Conservation (phyloP, 2,329 filamentous ascomycete genomes). For the Aspergillus transmontanensis region DNA sequence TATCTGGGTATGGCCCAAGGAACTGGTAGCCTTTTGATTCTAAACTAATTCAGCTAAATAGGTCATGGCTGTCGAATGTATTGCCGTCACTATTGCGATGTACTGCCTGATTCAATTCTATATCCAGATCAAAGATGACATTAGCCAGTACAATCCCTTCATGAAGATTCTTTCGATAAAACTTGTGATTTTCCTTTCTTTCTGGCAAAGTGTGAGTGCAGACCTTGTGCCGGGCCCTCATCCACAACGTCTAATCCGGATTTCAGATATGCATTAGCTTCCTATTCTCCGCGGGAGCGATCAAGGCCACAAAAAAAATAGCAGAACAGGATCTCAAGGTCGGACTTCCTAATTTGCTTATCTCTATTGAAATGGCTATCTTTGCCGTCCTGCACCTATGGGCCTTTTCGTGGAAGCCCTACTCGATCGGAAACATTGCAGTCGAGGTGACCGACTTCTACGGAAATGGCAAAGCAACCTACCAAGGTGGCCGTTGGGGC, state of each 20-base stretch:
- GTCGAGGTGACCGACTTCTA: slow-evolving; percentile 47
- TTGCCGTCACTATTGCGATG: slow-evolving; percentile 81
- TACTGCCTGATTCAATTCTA: slow-evolving; percentile 89
- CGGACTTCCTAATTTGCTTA: slow-evolving; percentile 74
- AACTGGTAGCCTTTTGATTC: not conserved
- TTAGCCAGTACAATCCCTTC: slow-evolving; percentile 71
- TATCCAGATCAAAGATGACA: slow-evolving; percentile 69
- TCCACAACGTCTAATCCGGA: not conserved
- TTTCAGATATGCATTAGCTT: slow-evolving; percentile 60
- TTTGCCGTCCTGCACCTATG: slow-evolving; percentile 79
- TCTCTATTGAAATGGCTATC: slow-evolving; percentile 82
- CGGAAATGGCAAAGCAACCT: slow-evolving; percentile 52
- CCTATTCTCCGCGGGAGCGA: slow-evolving; percentile 62
- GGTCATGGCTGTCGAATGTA: slow-evolving; percentile 68
- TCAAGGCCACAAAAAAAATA: slow-evolving; percentile 64
- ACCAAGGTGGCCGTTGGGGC: slow-evolving; percentile 67
- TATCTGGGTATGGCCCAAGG: slow-evolving; percentile 67
- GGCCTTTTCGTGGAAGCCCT: slow-evolving; percentile 78
- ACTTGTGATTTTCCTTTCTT: slow-evolving; percentile 86
- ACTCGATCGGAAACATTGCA: slow-evolving; percentile 53
- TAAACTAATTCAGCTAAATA: slow-evolving; percentile 31
- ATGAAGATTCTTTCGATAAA: slow-evolving; percentile 86
- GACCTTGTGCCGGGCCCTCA: not conserved
- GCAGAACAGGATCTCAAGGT: slow-evolving; percentile 77
- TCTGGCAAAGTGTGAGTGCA: slow-evolving; percentile 70